phyloP scores from a whole-genome alignment of 2,329 filamentous ascomycete species.

The Metarhizium humberi region DNA sequence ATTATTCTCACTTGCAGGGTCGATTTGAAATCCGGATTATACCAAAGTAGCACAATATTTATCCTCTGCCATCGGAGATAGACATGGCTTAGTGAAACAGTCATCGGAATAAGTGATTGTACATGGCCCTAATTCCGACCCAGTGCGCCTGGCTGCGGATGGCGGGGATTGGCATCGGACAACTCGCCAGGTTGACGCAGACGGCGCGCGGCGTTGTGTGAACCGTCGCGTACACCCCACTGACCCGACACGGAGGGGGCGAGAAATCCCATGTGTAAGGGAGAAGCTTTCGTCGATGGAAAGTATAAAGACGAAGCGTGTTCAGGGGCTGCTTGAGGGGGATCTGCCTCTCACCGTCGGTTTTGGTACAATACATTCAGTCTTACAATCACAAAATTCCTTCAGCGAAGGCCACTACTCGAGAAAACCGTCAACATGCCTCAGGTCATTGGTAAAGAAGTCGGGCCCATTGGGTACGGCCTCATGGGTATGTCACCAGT shows the following conservation, averaged over 20 bases:
- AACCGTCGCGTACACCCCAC: not conserved
- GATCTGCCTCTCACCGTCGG: not conserved
- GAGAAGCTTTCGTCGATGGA: not conserved
- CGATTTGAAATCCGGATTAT: not conserved
- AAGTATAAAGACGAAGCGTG: not conserved
- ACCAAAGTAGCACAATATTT: not conserved
- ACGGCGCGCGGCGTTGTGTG: no score
- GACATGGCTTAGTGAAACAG: not conserved
- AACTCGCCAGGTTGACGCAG: no score
- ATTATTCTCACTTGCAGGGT: no score
- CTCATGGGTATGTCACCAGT: conserved; percentile 36
- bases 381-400: no score
- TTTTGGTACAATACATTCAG: not conserved
- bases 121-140: not conserved
- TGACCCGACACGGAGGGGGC: no score
- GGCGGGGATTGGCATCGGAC: not conserved
- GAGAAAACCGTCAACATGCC: not conserved
- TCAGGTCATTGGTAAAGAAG: conserved; percentile 26
- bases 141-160: not conserved
- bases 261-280: not conserved
- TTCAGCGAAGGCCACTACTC: no score
- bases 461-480: conserved; percentile 43
- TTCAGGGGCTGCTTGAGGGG: not conserved
- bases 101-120: not conserved
- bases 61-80: not conserved